These are phyloP conservation scores for Ogataea philodendri DNA, from an alignment of 805 yeast genomes.

Conservation along the genomic window DNA sequence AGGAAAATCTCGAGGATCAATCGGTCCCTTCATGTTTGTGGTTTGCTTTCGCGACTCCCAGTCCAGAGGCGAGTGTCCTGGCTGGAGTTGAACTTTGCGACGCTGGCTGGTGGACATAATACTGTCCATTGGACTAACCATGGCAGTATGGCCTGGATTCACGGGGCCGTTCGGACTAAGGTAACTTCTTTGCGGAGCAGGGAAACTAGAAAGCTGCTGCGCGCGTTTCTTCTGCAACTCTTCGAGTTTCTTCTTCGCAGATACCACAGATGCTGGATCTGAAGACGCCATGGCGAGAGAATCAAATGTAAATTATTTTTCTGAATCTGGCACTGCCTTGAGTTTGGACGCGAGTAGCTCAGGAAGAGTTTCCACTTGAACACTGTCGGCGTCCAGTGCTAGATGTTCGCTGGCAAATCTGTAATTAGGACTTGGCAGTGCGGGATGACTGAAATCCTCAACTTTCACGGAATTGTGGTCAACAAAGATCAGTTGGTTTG, in stretches of 20 bases:
- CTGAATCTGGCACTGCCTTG: slow-evolving; percentile 12
- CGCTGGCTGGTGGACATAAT: slow-evolving; percentile 24
- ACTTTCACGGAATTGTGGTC: slow-evolving; percentile 15
- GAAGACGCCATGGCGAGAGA: slow-evolving; percentile 7
- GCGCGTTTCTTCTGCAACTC: slow-evolving; percentile 12
- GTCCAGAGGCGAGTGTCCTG: slow-evolving; percentile 84
- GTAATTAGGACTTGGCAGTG: slow-evolving; percentile 23
- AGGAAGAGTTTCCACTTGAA: not conserved
- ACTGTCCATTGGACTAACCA: slow-evolving; percentile 8
- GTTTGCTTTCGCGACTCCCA: slow-evolving; percentile 67
- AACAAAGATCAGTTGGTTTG: slow-evolving; percentile 17
- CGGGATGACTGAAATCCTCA: slow-evolving; percentile 32
- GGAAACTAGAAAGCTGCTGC: slow-evolving; percentile 5
- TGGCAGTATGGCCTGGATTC: not conserved
- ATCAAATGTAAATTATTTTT: too few species aligned
- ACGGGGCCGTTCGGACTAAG: slow-evolving; percentile 18
- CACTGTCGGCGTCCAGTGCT: not conserved
- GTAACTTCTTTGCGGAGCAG: slow-evolving; percentile 11
- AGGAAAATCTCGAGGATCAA: slow-evolving; percentile 47
- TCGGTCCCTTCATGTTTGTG: slow-evolving; percentile 50
- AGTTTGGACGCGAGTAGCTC: not conserved
- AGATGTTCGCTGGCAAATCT: not conserved
- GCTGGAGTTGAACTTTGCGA: slow-evolving; percentile 60
- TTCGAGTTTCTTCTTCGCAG: slow-evolving; percentile 12
- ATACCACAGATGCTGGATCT: not conserved